Percentiles rank a stretch among this genome's conserved stretches.
Evolutionary conservation across 169 alveolate species (phyloP).

Genomic region (Theileria orientalis): DNA sequence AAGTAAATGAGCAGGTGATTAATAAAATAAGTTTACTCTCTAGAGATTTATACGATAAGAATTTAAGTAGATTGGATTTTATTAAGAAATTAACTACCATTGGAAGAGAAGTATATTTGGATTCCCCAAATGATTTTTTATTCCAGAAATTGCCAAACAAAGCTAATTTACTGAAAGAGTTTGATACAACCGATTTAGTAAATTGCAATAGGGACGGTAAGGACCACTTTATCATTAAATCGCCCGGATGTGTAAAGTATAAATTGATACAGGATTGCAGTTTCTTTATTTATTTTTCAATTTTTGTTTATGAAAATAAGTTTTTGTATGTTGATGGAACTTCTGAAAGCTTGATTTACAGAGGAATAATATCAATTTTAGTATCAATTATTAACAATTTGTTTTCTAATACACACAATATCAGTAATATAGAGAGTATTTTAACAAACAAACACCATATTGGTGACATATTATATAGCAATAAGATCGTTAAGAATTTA

Average conservation of each 20-base stretch:
- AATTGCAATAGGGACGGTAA: neutral
- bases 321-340: conserved; percentile 53
- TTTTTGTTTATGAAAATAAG: conserved; percentile 18
- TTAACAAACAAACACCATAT: no score
- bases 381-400: neutral
- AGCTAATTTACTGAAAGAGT: neutral
- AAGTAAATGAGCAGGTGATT: neutral
- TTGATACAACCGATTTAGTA: conserved; percentile 4
- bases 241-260: conserved; percentile 23
- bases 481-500: neutral
- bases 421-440: no score
- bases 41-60: neutral
- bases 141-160: conserved; percentile 18
- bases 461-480: conserved; percentile 6
- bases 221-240: conserved; percentile 15
- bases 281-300: conserved; percentile 37
- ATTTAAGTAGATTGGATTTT: neutral
- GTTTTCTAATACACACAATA: neutral
- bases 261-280: conserved; percentile 42
- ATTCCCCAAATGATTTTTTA: conserved; percentile 25
- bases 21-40: neutral
- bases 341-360: conserved; percentile 49
- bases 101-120: conserved; percentile 20
- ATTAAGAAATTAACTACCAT: conserved; percentile 3
- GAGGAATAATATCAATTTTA: conserved; percentile 40